These are phyloP conservation scores for Podaxis mareebaensis DNA, from an alignment of 768 basidiomycete genomes.

Conservation along the genomic window DNA sequence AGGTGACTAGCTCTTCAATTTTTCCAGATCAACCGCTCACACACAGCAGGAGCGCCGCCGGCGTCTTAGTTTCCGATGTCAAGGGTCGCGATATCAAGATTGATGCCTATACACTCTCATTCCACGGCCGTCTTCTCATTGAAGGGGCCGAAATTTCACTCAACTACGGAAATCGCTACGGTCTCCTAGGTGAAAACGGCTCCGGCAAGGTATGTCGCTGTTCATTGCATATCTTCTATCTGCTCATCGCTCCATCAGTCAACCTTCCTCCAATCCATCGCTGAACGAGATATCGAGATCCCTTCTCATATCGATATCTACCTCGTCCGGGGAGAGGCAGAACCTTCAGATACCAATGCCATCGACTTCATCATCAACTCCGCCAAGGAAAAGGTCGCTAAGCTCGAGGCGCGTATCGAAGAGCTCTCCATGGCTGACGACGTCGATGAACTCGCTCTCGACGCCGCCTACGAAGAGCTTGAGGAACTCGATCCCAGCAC, in stretches of 20 bases:
- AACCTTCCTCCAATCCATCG: constrained; percentile 93
- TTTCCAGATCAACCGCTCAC: not conserved
- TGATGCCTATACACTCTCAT: constrained; percentile 91
- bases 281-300: constrained; percentile 93
- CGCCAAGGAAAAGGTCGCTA: constrained; percentile 90
- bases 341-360: constrained; percentile 94
- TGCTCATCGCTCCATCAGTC: constrained; percentile 51
- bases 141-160: constrained; percentile 69
- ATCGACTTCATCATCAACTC: constrained; percentile 95
- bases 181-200: constrained; percentile 95
- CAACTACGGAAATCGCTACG: constrained; percentile 92
- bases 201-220: constrained; percentile 83
- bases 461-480: constrained; percentile 90
- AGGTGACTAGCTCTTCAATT: constrained; percentile 47
- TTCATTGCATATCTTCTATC: constrained; percentile 4
- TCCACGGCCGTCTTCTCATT: constrained; percentile 89
- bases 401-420: constrained; percentile 91
- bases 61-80: constrained; percentile 89
- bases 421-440: constrained; percentile 88
- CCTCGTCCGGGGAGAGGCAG: constrained; percentile 93
- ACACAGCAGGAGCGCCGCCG: constrained; percentile 73
- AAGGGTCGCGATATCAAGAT: constrained; percentile 98
- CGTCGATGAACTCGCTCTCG: constrained; percentile 86
- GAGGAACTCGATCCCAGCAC: constrained; percentile 96
- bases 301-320: constrained; percentile 97